These are phyloP conservation scores for Penicillium alfredii DNA, from an alignment of 495 filamentous ascomycete genomes.

Conservation along the genomic window DNA sequence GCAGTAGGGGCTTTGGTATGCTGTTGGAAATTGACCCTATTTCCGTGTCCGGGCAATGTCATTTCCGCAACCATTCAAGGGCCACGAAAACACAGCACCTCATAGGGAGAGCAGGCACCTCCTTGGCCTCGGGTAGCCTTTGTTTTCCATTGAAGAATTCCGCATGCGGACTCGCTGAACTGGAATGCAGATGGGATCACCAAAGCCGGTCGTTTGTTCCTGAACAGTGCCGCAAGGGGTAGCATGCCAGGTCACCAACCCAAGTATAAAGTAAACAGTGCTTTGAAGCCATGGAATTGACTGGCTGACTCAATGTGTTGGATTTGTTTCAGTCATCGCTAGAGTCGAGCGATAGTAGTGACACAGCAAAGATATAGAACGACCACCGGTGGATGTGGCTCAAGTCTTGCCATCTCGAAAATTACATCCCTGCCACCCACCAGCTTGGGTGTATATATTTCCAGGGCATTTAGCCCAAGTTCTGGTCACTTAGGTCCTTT, in stretches of 20 bases:
- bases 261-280: constrained; percentile 7
- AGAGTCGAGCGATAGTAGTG: too few species aligned
- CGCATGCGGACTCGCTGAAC: background rate
- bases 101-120: background rate
- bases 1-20: constrained; percentile 17
- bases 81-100: constrained; percentile 3
- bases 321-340: too few species aligned
- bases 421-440: too few species aligned
- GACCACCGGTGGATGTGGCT: too few species aligned
- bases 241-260: constrained; percentile 8
- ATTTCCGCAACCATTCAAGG: constrained; percentile 12
- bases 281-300: background rate
- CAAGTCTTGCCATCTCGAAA: too few species aligned
- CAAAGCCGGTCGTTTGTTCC: background rate
- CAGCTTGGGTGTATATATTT: too few species aligned
- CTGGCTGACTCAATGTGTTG: too few species aligned
- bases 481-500: too few species aligned
- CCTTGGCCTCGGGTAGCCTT: background rate
- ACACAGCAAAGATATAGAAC: too few species aligned
- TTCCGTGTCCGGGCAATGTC: constrained; percentile 3
- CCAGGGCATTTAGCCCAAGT: too few species aligned
- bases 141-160: constrained; percentile 14
- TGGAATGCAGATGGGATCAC: constrained; percentile 17
- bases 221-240: constrained; percentile 14
- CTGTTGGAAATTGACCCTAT: constrained; percentile 2